phyloP scores from a whole-genome alignment of 2,329 filamentous ascomycete species.

The Neonectria magnoliae region DNA sequence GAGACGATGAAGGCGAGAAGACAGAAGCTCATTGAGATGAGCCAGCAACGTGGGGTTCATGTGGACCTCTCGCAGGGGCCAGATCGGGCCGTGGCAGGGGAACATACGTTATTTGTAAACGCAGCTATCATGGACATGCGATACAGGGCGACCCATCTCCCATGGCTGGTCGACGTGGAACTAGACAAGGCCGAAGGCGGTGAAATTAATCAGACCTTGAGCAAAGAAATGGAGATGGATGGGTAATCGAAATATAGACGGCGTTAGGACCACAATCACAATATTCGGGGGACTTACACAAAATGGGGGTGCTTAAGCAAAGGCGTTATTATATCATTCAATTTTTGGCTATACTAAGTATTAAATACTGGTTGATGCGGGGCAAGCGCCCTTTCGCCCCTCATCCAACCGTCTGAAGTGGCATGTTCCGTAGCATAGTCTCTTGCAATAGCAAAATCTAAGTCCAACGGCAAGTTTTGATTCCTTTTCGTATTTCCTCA shows the following conservation, averaged over 20 bases:
- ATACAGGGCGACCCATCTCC: conserved; percentile 56
- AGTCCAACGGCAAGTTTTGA: background rate
- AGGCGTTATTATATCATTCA: conserved; percentile 30
- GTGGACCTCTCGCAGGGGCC: conserved; percentile 52
- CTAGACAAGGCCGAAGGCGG: conserved; percentile 42
- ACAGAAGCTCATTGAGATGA: conserved; percentile 32
- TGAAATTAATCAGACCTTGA: background rate
- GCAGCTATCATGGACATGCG: conserved; percentile 61
- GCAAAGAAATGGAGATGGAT: background rate
- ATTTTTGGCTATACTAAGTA: conserved; percentile 27
- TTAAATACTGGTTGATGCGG: conserved; percentile 15
- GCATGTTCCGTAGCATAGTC: conserved; percentile 8
- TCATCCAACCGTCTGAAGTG: conserved; percentile 11
- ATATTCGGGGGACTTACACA: background rate
- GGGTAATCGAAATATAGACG: background rate
- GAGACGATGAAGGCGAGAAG: conserved; percentile 23
- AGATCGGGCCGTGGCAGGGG: conserved; percentile 47
- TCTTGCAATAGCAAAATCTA: conserved; percentile 3
- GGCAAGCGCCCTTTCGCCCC: background rate
- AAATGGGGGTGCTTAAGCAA: conserved; percentile 23
- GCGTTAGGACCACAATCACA: background rate
- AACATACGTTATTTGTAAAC: conserved; percentile 69
- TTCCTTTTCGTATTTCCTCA: background rate
- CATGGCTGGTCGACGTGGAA: conserved; percentile 64
- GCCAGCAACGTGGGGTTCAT: conserved; percentile 43